A percentile compares a stretch with the other conserved stretches of the same genome.
Conservation (phyloP, 805 yeast species). For the Metschnikowia proteae region DNA sequence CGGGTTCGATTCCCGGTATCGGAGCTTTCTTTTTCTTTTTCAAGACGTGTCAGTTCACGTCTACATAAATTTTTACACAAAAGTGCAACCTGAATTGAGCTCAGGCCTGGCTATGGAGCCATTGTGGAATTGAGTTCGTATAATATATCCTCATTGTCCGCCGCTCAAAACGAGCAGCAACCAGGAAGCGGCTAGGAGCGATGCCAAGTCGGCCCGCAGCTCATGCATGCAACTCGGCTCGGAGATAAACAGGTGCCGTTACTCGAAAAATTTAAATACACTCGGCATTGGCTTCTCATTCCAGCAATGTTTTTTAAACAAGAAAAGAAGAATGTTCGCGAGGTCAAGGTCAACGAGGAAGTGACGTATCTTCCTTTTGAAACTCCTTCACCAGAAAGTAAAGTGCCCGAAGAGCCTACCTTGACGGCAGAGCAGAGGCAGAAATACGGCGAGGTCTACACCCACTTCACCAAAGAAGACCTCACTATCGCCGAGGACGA, state of each 20-base stretch:
- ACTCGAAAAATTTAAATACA: not conserved
- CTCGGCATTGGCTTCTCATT: not conserved
- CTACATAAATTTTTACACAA: too few relatives aligned
- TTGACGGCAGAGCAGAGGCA: slow-evolving; percentile 53
- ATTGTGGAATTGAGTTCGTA: too few relatives aligned
- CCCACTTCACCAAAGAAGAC: slow-evolving; percentile 55
- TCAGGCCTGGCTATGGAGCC: too few relatives aligned
- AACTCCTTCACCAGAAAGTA: slow-evolving; percentile 46
- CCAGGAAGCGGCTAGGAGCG: not conserved
- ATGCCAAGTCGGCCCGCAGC: not conserved
- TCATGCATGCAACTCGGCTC: slow-evolving; percentile 3
- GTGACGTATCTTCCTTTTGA: slow-evolving; percentile 48
- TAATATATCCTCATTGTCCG: too few relatives aligned
- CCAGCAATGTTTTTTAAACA: slow-evolving; percentile 14
- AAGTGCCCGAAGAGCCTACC: slow-evolving; percentile 46
- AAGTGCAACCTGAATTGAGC: too few relatives aligned
- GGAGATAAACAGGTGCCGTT: slow-evolving; percentile 2
- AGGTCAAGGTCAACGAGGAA: slow-evolving; percentile 15
- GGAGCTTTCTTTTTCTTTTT: slow-evolving; percentile 13
- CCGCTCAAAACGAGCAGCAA: too few relatives aligned
- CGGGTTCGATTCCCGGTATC: slow-evolving; percentile 22
- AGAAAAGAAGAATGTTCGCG: slow-evolving; percentile 9
- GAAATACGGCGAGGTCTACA: slow-evolving; percentile 60
- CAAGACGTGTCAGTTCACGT: too few relatives aligned
- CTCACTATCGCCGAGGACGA: slow-evolving; percentile 50